Evolutionary conservation across 2,329 filamentous ascomycete species (phyloP).

Genomic region (Teratosphaeria pseudoeucalypti): DNA sequence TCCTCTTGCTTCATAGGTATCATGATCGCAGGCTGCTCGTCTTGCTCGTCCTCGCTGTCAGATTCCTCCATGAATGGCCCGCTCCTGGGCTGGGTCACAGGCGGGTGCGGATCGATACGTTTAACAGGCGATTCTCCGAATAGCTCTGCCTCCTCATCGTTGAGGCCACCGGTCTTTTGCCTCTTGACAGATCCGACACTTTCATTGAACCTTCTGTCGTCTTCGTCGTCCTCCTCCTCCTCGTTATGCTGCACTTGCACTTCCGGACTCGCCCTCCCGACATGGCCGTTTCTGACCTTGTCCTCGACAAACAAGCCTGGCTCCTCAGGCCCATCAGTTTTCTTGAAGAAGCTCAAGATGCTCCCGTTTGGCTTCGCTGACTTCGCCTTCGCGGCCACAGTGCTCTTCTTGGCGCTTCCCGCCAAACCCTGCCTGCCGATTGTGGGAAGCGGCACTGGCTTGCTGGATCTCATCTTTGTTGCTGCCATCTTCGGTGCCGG

Average conservation of each 20-base stretch:
- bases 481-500: slow-evolving; percentile 22
- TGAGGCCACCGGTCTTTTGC: slow-evolving; percentile 23
- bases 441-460: slow-evolving; percentile 17
- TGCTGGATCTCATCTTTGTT: slow-evolving; percentile 17
- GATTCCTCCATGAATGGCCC: slow-evolving; percentile 66
- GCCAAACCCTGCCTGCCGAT: slow-evolving; percentile 20
- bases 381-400: slow-evolving; percentile 20
- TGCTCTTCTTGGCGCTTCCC: slow-evolving; percentile 24
- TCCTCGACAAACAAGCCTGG: slow-evolving; percentile 29
- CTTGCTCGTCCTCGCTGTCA: slow-evolving; percentile 42
- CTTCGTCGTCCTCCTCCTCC: slow-evolving; percentile 12
- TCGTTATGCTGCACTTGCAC: background rate
- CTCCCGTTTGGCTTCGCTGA: slow-evolving; percentile 36
- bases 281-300: background rate
- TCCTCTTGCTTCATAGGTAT: slow-evolving; percentile 8
- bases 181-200: slow-evolving; percentile 32
- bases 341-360: slow-evolving; percentile 47
- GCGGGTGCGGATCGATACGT: background rate
- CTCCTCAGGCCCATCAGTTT: slow-evolving; percentile 28
- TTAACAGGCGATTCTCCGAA: background rate
- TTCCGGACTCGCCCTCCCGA: slow-evolving; percentile 1
- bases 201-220: slow-evolving; percentile 34
- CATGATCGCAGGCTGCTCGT: slow-evolving; percentile 15
- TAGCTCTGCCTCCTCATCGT: slow-evolving; percentile 32
- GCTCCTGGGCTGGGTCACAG: slow-evolving; percentile 15